Percentiles rank a stretch among this genome's conserved stretches.
These are phyloP conservation scores for Sporothrix variecibatus DNA, from an alignment of 2,329 filamentous ascomycete genomes.

Conservation along the genomic window DNA sequence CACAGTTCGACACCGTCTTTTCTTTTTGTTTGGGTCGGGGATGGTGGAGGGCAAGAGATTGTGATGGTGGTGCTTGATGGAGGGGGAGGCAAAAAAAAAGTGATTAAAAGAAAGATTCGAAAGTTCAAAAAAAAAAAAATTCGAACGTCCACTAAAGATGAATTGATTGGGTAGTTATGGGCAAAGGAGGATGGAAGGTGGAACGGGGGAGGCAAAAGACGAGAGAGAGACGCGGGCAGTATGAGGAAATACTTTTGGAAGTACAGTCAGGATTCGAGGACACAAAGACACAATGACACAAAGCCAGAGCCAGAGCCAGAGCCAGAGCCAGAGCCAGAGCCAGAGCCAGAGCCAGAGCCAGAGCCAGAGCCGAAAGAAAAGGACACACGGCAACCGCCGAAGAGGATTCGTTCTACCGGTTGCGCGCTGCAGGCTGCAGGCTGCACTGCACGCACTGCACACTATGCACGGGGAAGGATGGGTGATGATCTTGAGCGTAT, in stretches of 20 bases:
- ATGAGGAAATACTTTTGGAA: not conserved
- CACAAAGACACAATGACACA: not conserved
- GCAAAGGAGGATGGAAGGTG: not conserved
- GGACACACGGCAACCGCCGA: slow-evolving; percentile 5
- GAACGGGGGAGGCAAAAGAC: not conserved
- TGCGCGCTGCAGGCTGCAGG: not conserved
- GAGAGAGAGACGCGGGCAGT: not conserved
- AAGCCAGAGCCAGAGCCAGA: not conserved
- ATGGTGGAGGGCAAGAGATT: not conserved
- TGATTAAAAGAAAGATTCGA: not conserved
- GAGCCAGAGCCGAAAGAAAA: not conserved
- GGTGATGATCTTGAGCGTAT: slow-evolving; percentile 5
- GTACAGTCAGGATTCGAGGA: not conserved
- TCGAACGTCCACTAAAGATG: not conserved
- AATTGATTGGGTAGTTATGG: not conserved
- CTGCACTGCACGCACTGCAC: not conserved
- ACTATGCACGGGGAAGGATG: not conserved
- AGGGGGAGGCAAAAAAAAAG: not conserved
- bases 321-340: not conserved
- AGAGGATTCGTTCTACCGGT: not conserved
- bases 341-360: not conserved
- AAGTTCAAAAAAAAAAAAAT: not conserved
- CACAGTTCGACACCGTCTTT: slow-evolving; percentile 25
- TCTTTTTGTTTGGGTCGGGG: slow-evolving; percentile 1
- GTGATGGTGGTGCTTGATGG: not conserved